Conservation (phyloP, 148 eudicot species). For the Dysphania ambrosioides region DNA sequence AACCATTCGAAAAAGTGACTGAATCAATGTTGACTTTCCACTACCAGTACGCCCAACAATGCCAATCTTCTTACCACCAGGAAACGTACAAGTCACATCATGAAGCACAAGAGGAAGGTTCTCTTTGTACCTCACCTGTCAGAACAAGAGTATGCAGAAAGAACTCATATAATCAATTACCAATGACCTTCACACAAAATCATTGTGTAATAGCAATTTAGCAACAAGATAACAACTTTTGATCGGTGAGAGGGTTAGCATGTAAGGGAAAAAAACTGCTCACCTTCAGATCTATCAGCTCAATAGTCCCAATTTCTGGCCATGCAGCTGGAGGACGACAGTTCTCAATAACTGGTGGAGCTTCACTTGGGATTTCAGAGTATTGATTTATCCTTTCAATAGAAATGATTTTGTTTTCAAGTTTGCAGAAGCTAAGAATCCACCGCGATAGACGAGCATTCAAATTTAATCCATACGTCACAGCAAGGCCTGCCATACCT, state of each 20-base stretch:
- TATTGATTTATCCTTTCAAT: slow-evolving; percentile 94
- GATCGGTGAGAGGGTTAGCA: background rate
- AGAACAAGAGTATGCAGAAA: slow-evolving; percentile 11
- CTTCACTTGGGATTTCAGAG: slow-evolving; percentile 83
- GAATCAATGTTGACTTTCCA: slow-evolving; percentile 93
- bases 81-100: slow-evolving; percentile 74
- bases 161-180: background rate
- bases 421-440: slow-evolving; percentile 99
- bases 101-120: slow-evolving; percentile 88
- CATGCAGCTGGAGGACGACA: slow-evolving; percentile 68
- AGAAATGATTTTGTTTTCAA: slow-evolving; percentile 95
- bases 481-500: slow-evolving; percentile 99
- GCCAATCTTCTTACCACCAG: slow-evolving; percentile 90
- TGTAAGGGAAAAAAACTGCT: slow-evolving; percentile 2
- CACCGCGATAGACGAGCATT: slow-evolving; percentile 93
- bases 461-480: slow-evolving; percentile 89
- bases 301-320: slow-evolving; percentile 88
- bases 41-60: slow-evolving; percentile 98
- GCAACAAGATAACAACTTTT: background rate
- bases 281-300: slow-evolving; percentile 81
- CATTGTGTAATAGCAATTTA: background rate
- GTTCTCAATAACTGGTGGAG: slow-evolving; percentile 73
- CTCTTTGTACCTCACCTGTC: slow-evolving; percentile 84
- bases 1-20: slow-evolving; percentile 81
- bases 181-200: background rate